Percentiles rank a stretch among this genome's conserved stretches.
These are phyloP conservation scores for Arabidopsis thaliana DNA, from an alignment of 345 rosid genomes.

Conservation along the genomic window TAIR10.1 NC_003076.8:21361501-21362000, in stretches of 20 bases:
- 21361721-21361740: conserved; percentile 18
- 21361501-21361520: neutral
- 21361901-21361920: conserved; percentile 40
- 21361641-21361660: neutral
- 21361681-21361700: conserved; percentile 15
- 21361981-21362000: conserved; percentile 69
- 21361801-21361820: conserved; percentile 99
- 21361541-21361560: neutral
- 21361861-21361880: conserved; percentile 64
- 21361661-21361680: conserved; percentile 40
- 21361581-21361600: neutral
- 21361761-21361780: conserved; percentile 72
- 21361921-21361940: conserved; percentile 37
- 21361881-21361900: conserved; percentile 48
- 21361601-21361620: neutral
- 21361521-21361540: conserved; percentile 6
- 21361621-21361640: neutral
- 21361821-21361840: conserved; percentile 85
- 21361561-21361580: neutral
- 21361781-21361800: conserved; percentile 96
- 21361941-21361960: conserved; percentile 38
- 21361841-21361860: conserved; percentile 89
- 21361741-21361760: neutral
- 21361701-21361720: conserved; percentile 20
- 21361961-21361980: conserved; percentile 58